A percentile compares a stretch with the other conserved stretches of the same genome.
phyloP scores from a whole-genome alignment of 495 filamentous ascomycete genomes.

The Penicillium pancosmium region DNA sequence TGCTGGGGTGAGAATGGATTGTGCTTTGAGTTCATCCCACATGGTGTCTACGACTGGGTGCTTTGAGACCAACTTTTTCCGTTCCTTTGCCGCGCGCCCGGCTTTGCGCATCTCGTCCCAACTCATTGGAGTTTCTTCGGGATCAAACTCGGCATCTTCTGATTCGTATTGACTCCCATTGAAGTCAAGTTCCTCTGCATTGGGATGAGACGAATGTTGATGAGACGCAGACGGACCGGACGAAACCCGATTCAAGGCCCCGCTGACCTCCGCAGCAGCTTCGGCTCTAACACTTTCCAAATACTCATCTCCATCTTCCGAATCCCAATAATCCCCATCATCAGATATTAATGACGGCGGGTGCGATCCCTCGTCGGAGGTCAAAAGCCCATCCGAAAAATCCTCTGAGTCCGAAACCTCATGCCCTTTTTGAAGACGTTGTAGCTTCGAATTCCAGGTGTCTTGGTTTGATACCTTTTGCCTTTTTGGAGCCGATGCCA shows the following conservation, averaged over 20 bases:
- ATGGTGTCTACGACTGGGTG: conserved; percentile 81
- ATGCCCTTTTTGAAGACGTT: neutral
- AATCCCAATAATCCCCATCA: conserved; percentile 2
- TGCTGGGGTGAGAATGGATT: conserved; percentile 64
- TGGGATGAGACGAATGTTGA: neutral
- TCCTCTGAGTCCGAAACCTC: neutral
- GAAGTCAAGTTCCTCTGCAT: conserved; percentile 7
- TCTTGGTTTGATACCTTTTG: neutral
- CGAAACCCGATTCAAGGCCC: too few relatives aligned
- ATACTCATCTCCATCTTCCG: conserved; percentile 20
- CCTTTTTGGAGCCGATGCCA: conserved; percentile 3
- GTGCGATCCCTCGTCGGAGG: neutral
- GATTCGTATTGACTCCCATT: neutral
- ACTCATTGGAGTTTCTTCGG: neutral
- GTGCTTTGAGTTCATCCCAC: conserved; percentile 75
- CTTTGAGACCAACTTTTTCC: conserved; percentile 67
- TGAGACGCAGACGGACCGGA: neutral
- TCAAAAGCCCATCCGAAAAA: neutral
- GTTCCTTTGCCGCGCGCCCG: conserved; percentile 40
- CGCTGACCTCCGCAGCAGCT: conserved; percentile 3
- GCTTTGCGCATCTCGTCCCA: neutral
- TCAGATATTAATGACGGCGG: neutral
- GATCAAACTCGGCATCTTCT: neutral
- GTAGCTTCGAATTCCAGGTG: neutral
- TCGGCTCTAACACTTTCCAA: neutral